These are phyloP conservation scores for Phytophthora idaei DNA, from an alignment of 352 stramenopile genomes.

Conservation along the genomic window DNA sequence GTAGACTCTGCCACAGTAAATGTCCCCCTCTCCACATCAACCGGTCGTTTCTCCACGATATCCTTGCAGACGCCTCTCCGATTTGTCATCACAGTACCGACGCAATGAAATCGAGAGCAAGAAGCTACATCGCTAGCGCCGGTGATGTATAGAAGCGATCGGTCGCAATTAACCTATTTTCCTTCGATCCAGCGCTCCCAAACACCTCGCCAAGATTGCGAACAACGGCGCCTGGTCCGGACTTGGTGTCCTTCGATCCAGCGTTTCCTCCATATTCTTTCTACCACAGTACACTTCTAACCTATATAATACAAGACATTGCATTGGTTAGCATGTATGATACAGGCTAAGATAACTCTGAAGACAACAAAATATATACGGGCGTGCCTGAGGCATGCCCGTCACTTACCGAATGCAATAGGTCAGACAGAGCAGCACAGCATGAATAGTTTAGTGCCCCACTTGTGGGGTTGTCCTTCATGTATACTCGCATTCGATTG, in stretches of 20 bases:
- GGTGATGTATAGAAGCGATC: conserved; percentile 2
- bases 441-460: conserved; percentile 1
- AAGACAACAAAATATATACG: too few relatives aligned
- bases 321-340: not conserved
- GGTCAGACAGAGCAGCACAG: not conserved
- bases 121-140: not conserved
- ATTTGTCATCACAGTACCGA: not conserved
- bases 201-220: conserved; percentile 2
- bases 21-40: not conserved
- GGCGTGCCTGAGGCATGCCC: not conserved
- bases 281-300: not conserved
- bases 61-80: not conserved
- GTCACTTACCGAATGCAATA: conserved; percentile 5
- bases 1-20: not conserved
- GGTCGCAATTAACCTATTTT: not conserved
- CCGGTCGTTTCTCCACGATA: not conserved
- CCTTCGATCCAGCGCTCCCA: not conserved
- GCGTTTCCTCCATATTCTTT: not conserved
- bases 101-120: not conserved
- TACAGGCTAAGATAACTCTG: conserved; percentile 2
- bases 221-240: not conserved
- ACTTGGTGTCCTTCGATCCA: not conserved
- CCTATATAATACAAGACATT: not conserved
- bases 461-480: not conserved
- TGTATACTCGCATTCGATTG: not conserved